Conservation (phyloP, 345 rosid species). For the Hibiscus mutabilis region DNA sequence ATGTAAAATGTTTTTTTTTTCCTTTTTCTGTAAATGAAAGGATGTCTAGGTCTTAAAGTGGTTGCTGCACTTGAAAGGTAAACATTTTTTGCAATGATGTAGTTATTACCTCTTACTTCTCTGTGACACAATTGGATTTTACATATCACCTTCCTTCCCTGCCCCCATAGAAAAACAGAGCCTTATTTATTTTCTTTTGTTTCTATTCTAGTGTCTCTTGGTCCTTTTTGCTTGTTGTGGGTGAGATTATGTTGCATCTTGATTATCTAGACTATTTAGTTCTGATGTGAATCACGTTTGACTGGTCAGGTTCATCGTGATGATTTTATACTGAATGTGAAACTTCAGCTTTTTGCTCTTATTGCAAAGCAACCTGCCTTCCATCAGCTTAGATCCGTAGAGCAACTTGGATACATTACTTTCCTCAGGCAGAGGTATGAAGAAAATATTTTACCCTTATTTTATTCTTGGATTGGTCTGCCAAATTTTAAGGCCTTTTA, state of each 20-base stretch:
- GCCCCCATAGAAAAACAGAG: neutral
- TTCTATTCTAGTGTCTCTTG: neutral
- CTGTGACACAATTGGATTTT: neutral
- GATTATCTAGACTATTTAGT: neutral
- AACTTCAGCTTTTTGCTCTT: slow-evolving; percentile 74
- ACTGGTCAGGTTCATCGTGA: slow-evolving; percentile 67
- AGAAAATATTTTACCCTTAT: neutral
- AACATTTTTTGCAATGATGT: too few species aligned
- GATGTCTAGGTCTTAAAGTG: too few species aligned
- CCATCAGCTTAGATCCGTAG: slow-evolving; percentile 95
- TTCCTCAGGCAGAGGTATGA: slow-evolving; percentile 60
- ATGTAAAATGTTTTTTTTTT: too few species aligned
- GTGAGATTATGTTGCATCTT: slow-evolving; percentile 6
- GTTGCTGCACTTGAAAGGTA: too few species aligned
- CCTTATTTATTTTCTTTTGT: neutral
- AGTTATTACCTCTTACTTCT: too few species aligned
- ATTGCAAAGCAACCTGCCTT: slow-evolving; percentile 83
- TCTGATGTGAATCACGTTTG: slow-evolving; percentile 10
- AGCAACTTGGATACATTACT: slow-evolving; percentile 91
- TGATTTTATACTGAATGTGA: slow-evolving; percentile 64
- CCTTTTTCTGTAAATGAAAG: too few species aligned
- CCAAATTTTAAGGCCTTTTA: neutral
- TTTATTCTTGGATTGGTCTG: neutral
- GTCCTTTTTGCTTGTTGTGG: slow-evolving; percentile 8
- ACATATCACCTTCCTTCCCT: neutral